Percentiles rank a stretch among this genome's conserved stretches.
phyloP scores from a whole-genome alignment of 1,284 basidiomycete species.

The Ceratobasidium sp. region DNA sequence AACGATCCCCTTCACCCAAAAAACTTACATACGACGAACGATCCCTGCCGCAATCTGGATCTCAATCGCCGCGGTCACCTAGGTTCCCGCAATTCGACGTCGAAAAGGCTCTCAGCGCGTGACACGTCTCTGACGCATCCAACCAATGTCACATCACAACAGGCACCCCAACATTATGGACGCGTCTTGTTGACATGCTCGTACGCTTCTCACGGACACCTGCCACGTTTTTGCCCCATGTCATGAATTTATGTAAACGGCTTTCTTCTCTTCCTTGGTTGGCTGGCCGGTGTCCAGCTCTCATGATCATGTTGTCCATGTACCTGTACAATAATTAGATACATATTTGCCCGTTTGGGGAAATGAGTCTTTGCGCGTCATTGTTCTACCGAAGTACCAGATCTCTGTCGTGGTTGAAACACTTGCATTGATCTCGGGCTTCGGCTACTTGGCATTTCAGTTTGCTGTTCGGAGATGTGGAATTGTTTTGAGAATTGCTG shows the following conservation, averaged over 20 bases:
- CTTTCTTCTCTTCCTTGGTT: background rate
- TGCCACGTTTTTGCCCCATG: slow-evolving; percentile 13
- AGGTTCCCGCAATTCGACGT: slow-evolving; percentile 1
- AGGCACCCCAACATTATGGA: background rate
- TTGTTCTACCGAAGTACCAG: background rate
- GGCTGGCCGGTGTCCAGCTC: background rate
- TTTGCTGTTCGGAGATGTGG: background rate
- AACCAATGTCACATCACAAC: background rate
- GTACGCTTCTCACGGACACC: slow-evolving; percentile 3
- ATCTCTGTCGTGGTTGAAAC: background rate
- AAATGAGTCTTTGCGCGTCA: background rate
- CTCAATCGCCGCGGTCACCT: slow-evolving; percentile 4
- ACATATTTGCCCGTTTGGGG: background rate
- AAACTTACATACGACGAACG: slow-evolving; percentile 9
- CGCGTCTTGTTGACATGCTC: background rate
- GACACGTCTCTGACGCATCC: background rate
- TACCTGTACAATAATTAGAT: slow-evolving; percentile 13
- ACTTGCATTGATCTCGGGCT: too few species aligned
- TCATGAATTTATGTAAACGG: slow-evolving; percentile 15
- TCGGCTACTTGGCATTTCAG: background rate
- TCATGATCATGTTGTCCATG: slow-evolving; percentile 5
- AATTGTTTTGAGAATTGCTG: background rate
- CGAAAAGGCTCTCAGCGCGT: slow-evolving; percentile 17
- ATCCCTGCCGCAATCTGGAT: slow-evolving; percentile 1
- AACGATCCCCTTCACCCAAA: background rate